These are phyloP conservation scores for Populus davidiana DNA, from an alignment of 345 rosid genomes.

Conservation along the genomic window DNA sequence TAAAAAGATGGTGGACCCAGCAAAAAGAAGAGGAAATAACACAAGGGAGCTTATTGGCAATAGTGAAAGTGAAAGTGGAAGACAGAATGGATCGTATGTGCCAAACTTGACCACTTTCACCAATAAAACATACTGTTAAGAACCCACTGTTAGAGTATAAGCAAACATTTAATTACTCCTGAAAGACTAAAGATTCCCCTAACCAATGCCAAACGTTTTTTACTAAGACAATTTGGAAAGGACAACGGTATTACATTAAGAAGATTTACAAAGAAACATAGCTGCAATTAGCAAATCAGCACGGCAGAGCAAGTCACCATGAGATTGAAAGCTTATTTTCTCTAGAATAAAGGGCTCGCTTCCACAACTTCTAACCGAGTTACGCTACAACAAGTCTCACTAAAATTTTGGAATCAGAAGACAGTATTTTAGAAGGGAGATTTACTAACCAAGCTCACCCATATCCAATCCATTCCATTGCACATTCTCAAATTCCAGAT, in stretches of 20 bases:
- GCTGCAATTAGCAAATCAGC: background rate
- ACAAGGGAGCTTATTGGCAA: conserved; percentile 39
- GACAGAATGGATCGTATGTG: conserved; percentile 68
- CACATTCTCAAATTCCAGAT: conserved; percentile 58
- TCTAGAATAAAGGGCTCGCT: background rate
- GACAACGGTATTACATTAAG: background rate
- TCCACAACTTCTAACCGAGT: background rate
- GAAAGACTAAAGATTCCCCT: background rate
- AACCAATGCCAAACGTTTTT: background rate
- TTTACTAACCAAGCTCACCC: conserved; percentile 44
- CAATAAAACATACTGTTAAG: background rate
- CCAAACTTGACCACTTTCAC: conserved; percentile 35
- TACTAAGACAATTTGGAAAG: background rate
- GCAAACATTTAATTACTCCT: conserved; percentile 10
- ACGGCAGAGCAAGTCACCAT: background rate
- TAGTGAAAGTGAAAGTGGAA: conserved; percentile 56
- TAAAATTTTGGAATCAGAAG: background rate
- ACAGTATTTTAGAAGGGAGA: background rate
- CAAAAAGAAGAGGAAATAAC: conserved; percentile 36
- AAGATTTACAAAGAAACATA: background rate
- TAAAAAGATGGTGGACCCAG: conserved; percentile 39
- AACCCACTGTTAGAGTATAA: conserved; percentile 8
- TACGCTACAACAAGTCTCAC: background rate
- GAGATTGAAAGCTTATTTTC: background rate
- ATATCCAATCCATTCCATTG: conserved; percentile 72